These are phyloP conservation scores for Dipteronia dyeriana DNA, from an alignment of 345 rosid genomes.

Conservation along the genomic window DNA sequence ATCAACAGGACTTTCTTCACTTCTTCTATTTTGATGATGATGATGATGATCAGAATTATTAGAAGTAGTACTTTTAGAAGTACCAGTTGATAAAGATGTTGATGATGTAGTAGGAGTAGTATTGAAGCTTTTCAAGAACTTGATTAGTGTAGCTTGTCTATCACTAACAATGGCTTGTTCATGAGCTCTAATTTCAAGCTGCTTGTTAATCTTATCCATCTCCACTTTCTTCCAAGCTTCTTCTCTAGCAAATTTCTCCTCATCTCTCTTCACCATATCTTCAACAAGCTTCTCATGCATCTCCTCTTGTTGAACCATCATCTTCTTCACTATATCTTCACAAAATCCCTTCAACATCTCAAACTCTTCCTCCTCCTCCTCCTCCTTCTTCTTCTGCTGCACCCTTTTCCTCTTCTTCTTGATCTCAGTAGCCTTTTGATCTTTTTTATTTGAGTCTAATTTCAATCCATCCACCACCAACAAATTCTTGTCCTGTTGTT, in stretches of 20 bases:
- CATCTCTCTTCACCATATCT: slow-evolving; percentile 73
- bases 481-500: slow-evolving; percentile 34
- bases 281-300: slow-evolving; percentile 77
- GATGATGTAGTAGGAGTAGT: too few species aligned
- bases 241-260: slow-evolving; percentile 65
- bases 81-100: neutral
- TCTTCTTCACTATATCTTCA: slow-evolving; percentile 58
- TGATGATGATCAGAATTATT: neutral
- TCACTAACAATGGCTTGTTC: slow-evolving; percentile 65
- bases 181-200: slow-evolving; percentile 61
- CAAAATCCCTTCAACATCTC: slow-evolving; percentile 71
- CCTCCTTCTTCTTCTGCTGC: neutral
- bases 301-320: slow-evolving; percentile 78
- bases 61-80: neutral
- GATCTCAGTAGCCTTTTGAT: slow-evolving; percentile 37
- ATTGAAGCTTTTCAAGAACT: slow-evolving; percentile 59
- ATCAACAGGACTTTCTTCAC: slow-evolving; percentile 12
- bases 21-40: slow-evolving; percentile 6
- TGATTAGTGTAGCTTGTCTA: slow-evolving; percentile 61
- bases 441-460: slow-evolving; percentile 25
- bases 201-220: slow-evolving; percentile 66
- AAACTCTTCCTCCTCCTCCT: slow-evolving; percentile 18
- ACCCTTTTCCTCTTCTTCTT: slow-evolving; percentile 37
- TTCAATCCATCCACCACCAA: slow-evolving; percentile 26
- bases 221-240: slow-evolving; percentile 92